A percentile compares a stretch with the other conserved stretches of the same genome.
phyloP scores from a whole-genome alignment of 495 filamentous ascomycete species.

The Usnea hakonensis region DNA sequence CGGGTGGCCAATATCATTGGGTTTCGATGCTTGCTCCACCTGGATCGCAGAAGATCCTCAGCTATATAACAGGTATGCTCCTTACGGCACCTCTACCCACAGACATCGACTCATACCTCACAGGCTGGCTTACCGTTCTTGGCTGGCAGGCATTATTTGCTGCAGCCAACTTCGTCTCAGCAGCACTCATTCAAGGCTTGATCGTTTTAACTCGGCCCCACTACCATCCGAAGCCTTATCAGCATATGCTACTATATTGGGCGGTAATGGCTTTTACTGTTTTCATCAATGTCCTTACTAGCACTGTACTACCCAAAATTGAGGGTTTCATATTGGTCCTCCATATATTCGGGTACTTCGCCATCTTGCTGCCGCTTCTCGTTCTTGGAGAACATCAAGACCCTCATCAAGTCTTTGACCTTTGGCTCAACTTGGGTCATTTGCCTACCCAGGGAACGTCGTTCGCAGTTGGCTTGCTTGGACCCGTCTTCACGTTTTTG shows the following conservation, averaged over 20 bases:
- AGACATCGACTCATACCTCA: background rate
- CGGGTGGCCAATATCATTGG: slow-evolving; percentile 43
- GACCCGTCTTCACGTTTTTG: slow-evolving; percentile 29
- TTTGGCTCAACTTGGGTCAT: slow-evolving; percentile 34
- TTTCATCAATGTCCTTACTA: slow-evolving; percentile 39
- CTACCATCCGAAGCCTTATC: slow-evolving; percentile 39
- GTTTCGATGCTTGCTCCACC: slow-evolving; percentile 37
- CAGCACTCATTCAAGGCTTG: slow-evolving; percentile 40
- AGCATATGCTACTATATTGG: slow-evolving; percentile 44
- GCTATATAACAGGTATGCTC: slow-evolving; percentile 37
- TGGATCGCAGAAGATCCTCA: slow-evolving; percentile 32
- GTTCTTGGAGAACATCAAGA: slow-evolving; percentile 39
- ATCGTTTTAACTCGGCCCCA: slow-evolving; percentile 36
- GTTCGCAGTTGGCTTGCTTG: slow-evolving; percentile 35
- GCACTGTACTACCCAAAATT: slow-evolving; percentile 38
- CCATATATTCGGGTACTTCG: slow-evolving; percentile 42
- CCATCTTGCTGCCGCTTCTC: slow-evolving; percentile 38
- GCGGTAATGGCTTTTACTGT: slow-evolving; percentile 35
- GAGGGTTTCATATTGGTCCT: slow-evolving; percentile 42
- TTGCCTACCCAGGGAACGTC: slow-evolving; percentile 37
- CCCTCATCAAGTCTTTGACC: slow-evolving; percentile 39
- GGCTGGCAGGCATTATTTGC: slow-evolving; percentile 28
- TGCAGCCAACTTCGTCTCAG: slow-evolving; percentile 34
- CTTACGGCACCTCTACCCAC: background rate
- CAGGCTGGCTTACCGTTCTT: slow-evolving; percentile 40